A percentile compares a stretch with the other conserved stretches of the same genome.
Conservation (phyloP, 768 basidiomycete genomes). For the Suillus subaureus region DNA sequence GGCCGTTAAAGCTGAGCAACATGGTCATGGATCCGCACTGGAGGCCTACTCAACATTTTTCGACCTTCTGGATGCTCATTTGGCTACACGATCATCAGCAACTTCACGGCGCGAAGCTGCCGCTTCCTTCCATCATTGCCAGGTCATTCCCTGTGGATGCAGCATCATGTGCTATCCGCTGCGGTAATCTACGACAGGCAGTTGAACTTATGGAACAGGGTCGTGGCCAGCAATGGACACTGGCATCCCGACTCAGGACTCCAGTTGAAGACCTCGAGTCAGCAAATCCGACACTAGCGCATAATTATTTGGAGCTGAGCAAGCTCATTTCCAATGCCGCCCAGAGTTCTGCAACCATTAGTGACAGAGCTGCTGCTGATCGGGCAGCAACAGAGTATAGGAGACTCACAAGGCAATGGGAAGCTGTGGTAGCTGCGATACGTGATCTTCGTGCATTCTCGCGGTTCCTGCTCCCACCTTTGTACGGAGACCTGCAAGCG, state of each 20-base stretch:
- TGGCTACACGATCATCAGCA: too few species aligned
- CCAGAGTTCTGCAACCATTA: not conserved
- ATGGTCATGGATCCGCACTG: too few species aligned
- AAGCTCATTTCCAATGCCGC: not conserved
- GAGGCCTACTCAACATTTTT: too few species aligned
- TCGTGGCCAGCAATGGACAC: not conserved
- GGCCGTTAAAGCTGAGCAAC: too few species aligned
- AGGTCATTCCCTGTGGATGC: too few species aligned
- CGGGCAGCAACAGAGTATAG: not conserved
- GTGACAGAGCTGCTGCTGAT: not conserved
- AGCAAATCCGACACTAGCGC: not conserved
- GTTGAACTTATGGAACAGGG: not conserved
- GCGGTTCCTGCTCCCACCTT: not conserved
- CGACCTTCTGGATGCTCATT: too few species aligned
- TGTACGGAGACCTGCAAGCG: not conserved
- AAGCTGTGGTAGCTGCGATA: not conserved
- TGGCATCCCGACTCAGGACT: not conserved
- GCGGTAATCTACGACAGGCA: too few species aligned
- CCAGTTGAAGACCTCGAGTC: not conserved
- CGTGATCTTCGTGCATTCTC: not conserved
- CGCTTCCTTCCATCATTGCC: fast-evolving
- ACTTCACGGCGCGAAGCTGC: too few species aligned
- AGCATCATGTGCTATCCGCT: too few species aligned
- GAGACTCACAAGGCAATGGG: not conserved
- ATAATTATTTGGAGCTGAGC: not conserved